Conservation (phyloP, 495 filamentous ascomycete species). For the Venustampulla echinocandica region DNA sequence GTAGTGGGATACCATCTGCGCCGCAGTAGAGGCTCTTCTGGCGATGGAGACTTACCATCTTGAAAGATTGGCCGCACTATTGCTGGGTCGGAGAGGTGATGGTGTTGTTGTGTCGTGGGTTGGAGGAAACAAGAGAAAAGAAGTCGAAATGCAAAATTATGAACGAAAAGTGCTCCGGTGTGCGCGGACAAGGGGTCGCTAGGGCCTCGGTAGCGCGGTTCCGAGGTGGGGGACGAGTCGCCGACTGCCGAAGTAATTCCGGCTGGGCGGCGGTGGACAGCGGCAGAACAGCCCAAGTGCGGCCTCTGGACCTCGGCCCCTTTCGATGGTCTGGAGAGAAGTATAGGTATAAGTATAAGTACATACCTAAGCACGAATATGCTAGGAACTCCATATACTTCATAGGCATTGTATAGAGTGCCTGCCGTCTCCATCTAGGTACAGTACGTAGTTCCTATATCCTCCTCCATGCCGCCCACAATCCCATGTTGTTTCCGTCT, state of each 20-base stretch:
- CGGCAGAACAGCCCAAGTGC: not conserved
- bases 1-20: slow-evolving; percentile 5
- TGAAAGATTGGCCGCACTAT: slow-evolving; percentile 37
- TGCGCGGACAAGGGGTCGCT: not conserved
- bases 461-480: not conserved
- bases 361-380: no score
- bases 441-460: no score
- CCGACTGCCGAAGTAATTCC: no score
- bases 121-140: slow-evolving; percentile 1
- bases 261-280: not conserved
- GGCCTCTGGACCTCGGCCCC: not conserved
- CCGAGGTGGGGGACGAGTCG: not conserved
- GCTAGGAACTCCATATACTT: no score
- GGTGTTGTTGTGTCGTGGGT: slow-evolving; percentile 18
- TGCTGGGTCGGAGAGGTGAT: slow-evolving; percentile 14
- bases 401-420: no score
- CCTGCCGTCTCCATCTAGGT: no score
- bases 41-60: slow-evolving; percentile 46
- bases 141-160: slow-evolving; percentile 5
- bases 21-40: slow-evolving; percentile 2
- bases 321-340: no score
- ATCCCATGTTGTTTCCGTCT: slow-evolving; percentile 4
- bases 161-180: no score
- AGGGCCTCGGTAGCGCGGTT: not conserved
- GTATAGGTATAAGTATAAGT: no score